phyloP scores from a whole-genome alignment of 352 stramenopile species.

The Sclerospora graminicola region DNA sequence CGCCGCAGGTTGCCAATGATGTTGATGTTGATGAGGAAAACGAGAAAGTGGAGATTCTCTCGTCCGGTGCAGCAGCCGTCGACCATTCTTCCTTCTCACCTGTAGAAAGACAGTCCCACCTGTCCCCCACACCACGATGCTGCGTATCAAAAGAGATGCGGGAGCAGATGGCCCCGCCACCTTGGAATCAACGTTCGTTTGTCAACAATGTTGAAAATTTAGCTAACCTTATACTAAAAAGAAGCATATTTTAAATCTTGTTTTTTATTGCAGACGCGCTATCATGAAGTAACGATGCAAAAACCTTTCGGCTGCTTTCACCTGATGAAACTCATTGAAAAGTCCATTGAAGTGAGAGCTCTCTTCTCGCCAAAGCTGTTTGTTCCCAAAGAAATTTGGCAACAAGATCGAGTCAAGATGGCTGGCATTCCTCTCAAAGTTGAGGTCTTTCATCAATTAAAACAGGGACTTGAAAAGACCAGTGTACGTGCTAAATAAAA shows the following conservation, averaged over 20 bases:
- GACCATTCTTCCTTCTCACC: not conserved
- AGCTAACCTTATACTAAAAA: not conserved
- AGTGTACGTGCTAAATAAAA: slow-evolving; percentile 34
- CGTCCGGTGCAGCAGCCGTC: not conserved
- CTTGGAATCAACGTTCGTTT: slow-evolving; percentile 43
- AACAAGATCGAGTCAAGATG: slow-evolving; percentile 57
- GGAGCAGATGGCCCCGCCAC: slow-evolving; percentile 56
- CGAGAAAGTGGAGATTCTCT: slow-evolving; percentile 12
- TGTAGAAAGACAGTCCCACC: slow-evolving; percentile 27
- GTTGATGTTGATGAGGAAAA: slow-evolving; percentile 1
- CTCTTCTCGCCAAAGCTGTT: slow-evolving; percentile 68
- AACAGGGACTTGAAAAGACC: slow-evolving; percentile 58
- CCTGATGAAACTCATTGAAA: slow-evolving; percentile 73
- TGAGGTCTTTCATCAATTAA: slow-evolving; percentile 53
- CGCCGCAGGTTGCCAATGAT: too few relatives aligned
- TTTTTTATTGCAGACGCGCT: slow-evolving; percentile 27
- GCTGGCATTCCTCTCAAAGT: slow-evolving; percentile 49
- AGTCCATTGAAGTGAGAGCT: slow-evolving; percentile 63
- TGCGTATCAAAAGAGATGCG: slow-evolving; percentile 62
- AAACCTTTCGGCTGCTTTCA: slow-evolving; percentile 65
- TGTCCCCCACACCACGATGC: slow-evolving; percentile 17
- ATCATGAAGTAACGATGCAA: slow-evolving; percentile 40
- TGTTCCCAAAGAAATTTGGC: slow-evolving; percentile 73
- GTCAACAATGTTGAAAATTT: not conserved
- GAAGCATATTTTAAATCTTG: not conserved